Base-by-base conservation (phyloP, 2,329 filamentous ascomycete genomes). In the Pseudogymnoascus verrucosus region DNA sequence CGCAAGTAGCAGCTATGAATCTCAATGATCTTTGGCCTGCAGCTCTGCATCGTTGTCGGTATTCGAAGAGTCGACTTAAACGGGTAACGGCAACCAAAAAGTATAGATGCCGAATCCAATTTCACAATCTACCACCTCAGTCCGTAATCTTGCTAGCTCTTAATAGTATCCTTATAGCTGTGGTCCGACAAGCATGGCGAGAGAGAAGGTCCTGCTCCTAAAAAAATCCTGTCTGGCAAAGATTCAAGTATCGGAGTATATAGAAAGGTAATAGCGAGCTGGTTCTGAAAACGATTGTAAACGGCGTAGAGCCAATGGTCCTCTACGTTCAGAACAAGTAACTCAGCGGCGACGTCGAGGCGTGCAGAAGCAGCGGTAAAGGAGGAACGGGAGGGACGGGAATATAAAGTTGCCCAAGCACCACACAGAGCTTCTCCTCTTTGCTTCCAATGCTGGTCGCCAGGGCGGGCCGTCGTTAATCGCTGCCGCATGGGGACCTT, bases 341-440 rank as follows among this genome's bases (percentile, higher is more conserved):
- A 54, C 44, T 54, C 44, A 54, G 44, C 44, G 44, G 44, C 44
- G 44, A 54, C 44, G 44, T 54, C 44, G 23, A 54, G 44, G 44
- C 44, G 44, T 54, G 44, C 14, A 54, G 44, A 31, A 54, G 44
- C 44, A 31, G 44, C 44, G 44, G 44, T 54, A 54, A 54, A 54
- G 44, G 23, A 54, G 8, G 44, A 16, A 31, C 23, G 44, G 44
- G 44, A 54, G 44, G 14, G 44, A 54, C 23, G 44, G 44, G 44
- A 54, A 54, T 54, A 54, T 54, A 54, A 54, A 54, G 44, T 54
- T 54, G 44, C 1, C 23, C 44, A 54, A 54, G 44, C 44, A 54
- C 44, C 44, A 54, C 3, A 26, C 3, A 31, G 44, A 54, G 44
- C 14, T 54, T 54, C 44, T 54, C 23, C 23, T 54, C 44, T 54